Conservation (phyloP, 2,329 filamentous ascomycete species). For the Botryosphaeria dothidea region DNA sequence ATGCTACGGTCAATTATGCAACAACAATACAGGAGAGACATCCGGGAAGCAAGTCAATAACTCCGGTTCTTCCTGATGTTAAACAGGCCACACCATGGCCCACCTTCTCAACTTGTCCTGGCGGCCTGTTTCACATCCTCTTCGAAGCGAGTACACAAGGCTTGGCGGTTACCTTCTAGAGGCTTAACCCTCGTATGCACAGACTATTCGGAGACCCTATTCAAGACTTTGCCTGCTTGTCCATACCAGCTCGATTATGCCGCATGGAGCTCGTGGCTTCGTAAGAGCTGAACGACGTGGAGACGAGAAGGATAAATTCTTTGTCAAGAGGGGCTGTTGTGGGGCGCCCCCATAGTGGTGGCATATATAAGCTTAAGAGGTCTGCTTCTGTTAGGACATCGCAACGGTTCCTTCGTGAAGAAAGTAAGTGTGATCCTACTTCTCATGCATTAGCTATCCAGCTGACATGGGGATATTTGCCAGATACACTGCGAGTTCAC, state of each 20-base stretch:
- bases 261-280: neutral
- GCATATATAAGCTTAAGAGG: slow-evolving; percentile 8
- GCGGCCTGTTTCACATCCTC: neutral
- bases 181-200: slow-evolving; percentile 1
- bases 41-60: neutral
- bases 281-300: neutral
- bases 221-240: neutral
- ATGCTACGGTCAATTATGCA: too few relatives aligned
- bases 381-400: neutral
- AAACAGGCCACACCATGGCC: too few relatives aligned
- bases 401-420: neutral
- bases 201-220: neutral
- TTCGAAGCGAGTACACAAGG: neutral
- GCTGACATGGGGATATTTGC: too few relatives aligned
- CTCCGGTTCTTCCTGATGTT: neutral
- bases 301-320: neutral
- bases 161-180: neutral
- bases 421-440: neutral
- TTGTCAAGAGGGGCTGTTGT: neutral
- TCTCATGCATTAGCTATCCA: too few relatives aligned
- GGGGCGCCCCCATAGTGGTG: neutral
- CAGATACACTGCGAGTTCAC: too few relatives aligned
- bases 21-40: too few relatives aligned
- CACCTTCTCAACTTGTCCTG: neutral
- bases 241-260: neutral